Base-by-base conservation (phyloP, 495 filamentous ascomycete genomes). In the Daldinia grandis region DNA sequence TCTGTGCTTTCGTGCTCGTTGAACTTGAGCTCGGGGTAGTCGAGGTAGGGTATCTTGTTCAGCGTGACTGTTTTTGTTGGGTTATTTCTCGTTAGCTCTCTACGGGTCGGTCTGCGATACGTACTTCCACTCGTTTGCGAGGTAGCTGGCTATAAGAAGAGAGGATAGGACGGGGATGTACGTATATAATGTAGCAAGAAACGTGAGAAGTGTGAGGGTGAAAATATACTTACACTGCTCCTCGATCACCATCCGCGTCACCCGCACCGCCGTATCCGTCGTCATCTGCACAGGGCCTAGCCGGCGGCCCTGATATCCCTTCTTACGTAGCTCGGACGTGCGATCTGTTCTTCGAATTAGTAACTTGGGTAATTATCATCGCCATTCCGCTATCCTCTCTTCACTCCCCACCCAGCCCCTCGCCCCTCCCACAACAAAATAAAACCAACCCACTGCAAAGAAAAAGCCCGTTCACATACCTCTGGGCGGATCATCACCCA, bases 281-380 rank as follows among this genome's bases (percentile, higher is more conserved):
- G 95, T 98, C 95, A 99, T 98, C 80, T 99, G 95, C 72, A 94
- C 88, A 15, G 94, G 93, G 0, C 96, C 96, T 49, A 99, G 84
- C 66, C 94, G 87, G 60, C 95, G 90, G 49, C 95, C 94, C 68
- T 89, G 83, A 74, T 94, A 99, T 25, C 96, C 96, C 78, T 97
- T 96, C 76, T 92, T 93, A 25, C 95, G 88, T 54, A 99, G 82
- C 76, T 99, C 95, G 10, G 92, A 92, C 1, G 95, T 99, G 42
- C 95, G 89, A 80, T 99, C 96, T 97, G 12, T 17, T 28, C 6
- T 27, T 57, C 74, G 51, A 14, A 10, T 28, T 53, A 30, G 27
- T 64, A 57, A 35, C 10, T 14, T 4, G n/a, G n/a, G n/a, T n/a
- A 2, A 35, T 3, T 14, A 14, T 35, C 33, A 35, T 35, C 12